A percentile compares a stretch with the other conserved stretches of the same genome.
Evolutionary conservation across 2,329 filamentous ascomycete genomes (phyloP).

Genomic region (Epichloe hybrida): DNA sequence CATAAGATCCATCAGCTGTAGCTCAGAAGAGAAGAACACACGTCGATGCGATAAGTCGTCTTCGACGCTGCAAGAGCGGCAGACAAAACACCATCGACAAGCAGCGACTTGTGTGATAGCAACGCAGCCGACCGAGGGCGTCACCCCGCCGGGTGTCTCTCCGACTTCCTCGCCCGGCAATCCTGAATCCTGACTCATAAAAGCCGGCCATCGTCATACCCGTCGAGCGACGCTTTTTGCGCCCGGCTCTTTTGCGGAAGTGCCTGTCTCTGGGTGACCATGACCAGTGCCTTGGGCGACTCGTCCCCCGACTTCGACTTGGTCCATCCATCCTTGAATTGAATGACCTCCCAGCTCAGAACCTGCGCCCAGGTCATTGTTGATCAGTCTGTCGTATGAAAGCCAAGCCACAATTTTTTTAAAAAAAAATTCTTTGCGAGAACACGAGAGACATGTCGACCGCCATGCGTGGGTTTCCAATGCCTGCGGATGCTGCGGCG

Average conservation of each 20-base stretch:
- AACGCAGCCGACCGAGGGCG: neutral
- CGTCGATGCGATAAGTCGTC: neutral
- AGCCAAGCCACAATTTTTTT: neutral
- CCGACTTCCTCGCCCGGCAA: neutral
- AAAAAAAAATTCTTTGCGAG: too few species aligned
- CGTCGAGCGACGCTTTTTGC: neutral
- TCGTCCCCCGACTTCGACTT: neutral
- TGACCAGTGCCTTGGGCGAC: constrained; percentile 2
- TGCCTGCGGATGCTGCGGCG: neutral
- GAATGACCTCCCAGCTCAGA: neutral
- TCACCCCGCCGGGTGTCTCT: neutral
- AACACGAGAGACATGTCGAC: constrained; percentile 1
- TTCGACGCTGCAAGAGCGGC: neutral
- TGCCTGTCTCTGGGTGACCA: constrained; percentile 3
- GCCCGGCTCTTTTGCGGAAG: neutral
- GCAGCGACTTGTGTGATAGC: neutral
- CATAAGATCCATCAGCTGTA: neutral
- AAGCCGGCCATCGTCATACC: neutral
- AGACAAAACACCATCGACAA: neutral
- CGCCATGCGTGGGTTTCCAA: constrained; percentile 7
- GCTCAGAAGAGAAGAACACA: neutral
- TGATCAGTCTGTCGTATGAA: neutral
- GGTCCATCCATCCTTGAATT: neutral
- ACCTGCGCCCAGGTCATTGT: neutral
- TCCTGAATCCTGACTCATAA: neutral